Base-by-base conservation (phyloP, 805 yeast species). In the Candida quercuum region DNA sequence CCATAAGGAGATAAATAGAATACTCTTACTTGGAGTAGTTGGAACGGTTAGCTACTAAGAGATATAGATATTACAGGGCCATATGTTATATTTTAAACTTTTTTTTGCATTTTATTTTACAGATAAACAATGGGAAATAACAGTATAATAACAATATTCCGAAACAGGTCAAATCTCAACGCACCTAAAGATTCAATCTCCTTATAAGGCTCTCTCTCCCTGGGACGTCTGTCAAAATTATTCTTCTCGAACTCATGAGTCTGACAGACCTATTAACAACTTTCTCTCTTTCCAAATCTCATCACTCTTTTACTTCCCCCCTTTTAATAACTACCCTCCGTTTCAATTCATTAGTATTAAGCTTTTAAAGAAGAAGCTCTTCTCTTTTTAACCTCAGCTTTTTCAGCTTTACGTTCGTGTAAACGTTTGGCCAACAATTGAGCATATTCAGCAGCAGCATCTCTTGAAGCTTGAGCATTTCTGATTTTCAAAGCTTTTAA, bases 381-480 rank as follows among this genome's bases (percentile, higher is more conserved):
- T 85, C 97, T 88, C 95, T 91, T 91, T 79, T 85, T 88, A 74
- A 85, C 80, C 79, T 88, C 97, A 74, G 96, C 96, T 79, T 79
- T 86, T 76, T 87, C 95, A 69, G 94, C 91, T 81, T 91, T 91
- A 78, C 89, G 87, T 76, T 91, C 97, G 73, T 87, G 85, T 71
- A 91, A 84, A 75, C 98, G 91, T 78, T 87, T 76, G 68, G 99
- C 98, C 71, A 93, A 80, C 67, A 93, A 79, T 76, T 89, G 95
- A 67, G 97, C 95, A 82, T 93, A 93, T 76, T 93, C 99, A 67
- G 98, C 95, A 73, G 99, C 99, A 76, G 95, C 96, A 72, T 93
- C 98, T 87, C 95, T 88, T 76, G 88, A 96, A 66, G 86, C 88
- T 80, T 87, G 95, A 70, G 98, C 97, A 74, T 86, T 86, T 78